A percentile compares a stretch with the other conserved stretches of the same genome.
Evolutionary conservation across 345 rosid genomes (phyloP).

Genomic region (Euphorbia tirucalli): DNA sequence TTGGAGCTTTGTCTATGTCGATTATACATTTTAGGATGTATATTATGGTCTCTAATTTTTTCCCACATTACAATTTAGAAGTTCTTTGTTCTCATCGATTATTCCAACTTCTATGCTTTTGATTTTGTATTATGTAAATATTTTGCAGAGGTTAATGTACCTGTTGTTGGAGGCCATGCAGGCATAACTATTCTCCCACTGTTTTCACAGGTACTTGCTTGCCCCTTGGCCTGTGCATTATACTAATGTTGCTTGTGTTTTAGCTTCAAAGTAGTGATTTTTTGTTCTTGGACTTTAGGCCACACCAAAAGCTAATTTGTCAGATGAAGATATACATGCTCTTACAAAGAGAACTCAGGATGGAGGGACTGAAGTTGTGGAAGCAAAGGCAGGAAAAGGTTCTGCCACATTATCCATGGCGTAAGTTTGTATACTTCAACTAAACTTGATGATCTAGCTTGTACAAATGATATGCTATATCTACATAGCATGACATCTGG

Average conservation of each 20-base stretch:
- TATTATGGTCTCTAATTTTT: background rate
- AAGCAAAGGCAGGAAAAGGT: constrained; percentile 94
- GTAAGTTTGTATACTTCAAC: constrained; percentile 44
- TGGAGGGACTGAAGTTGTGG: constrained; percentile 89
- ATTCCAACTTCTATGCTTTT: background rate
- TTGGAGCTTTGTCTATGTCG: background rate
- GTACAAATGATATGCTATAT: background rate
- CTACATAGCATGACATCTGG: background rate
- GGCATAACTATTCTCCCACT: constrained; percentile 80
- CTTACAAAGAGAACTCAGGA: constrained; percentile 88
- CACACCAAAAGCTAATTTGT: constrained; percentile 65
- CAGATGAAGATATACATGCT: constrained; percentile 54
- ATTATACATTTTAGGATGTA: background rate
- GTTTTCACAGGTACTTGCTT: constrained; percentile 58
- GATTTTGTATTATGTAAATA: background rate
- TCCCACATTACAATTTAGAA: background rate
- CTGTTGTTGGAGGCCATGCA: constrained; percentile 87
- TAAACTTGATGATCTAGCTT: background rate
- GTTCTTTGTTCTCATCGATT: background rate
- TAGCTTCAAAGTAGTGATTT: background rate
- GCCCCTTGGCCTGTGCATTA: background rate
- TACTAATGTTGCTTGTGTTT: background rate
- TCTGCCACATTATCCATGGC: constrained; percentile 92
- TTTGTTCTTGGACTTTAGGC: constrained; percentile 43
- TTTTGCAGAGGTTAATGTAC: constrained; percentile 64